Base-by-base conservation (phyloP, 306 rosid genomes). In the Fagus sylvatica region DNA sequence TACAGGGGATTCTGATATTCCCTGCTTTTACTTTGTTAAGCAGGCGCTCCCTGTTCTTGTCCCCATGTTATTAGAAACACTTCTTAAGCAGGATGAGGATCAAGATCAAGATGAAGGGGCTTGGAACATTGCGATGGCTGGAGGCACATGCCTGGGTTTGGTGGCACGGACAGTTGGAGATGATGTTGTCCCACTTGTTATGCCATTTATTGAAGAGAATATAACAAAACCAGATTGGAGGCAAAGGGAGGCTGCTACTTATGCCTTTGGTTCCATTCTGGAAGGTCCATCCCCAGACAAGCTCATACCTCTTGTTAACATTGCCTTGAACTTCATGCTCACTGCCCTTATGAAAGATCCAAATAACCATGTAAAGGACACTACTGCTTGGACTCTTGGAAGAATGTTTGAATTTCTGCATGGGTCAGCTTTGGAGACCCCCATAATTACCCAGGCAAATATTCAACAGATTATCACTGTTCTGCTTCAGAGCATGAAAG, bases 111-210 rank as follows among this genome's bases (percentile, higher is more conserved):
- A 94, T 51, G 98, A 94, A 82, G 98, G 96, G 53, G 97, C 98
- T 30, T 94, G 98, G 98, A 94, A 94, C 76, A 90, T 94, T 88
- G 98, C 98, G 55, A 94, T 94, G 98, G 98, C 98, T 76, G 98
- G 98, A 56, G 98, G 98, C 43, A 94, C 98, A 11, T 94, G 98
- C 79, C 80, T 94, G 86, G 97, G 98, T 28, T 82, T 94, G 80
- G 96, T 91, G 83, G 98, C 98, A 71, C 88, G 94, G 2, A 94
- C 97, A 6, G 97, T 94, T 49, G 97, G 98, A 4, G 97, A 94
- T 83, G 97, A 89, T 75, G 77, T 94, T 62, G 98, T 94, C 64
- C 93, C 96, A 37, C 83, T 94, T 81, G 98, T 94, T 49, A 90
- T 91, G 98, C 97, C 97, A 40, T 92, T 94, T 78, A 91, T 91